Base-by-base conservation (phyloP, 2,329 filamentous ascomycete genomes). In the Lachnellula hyalina region DNA sequence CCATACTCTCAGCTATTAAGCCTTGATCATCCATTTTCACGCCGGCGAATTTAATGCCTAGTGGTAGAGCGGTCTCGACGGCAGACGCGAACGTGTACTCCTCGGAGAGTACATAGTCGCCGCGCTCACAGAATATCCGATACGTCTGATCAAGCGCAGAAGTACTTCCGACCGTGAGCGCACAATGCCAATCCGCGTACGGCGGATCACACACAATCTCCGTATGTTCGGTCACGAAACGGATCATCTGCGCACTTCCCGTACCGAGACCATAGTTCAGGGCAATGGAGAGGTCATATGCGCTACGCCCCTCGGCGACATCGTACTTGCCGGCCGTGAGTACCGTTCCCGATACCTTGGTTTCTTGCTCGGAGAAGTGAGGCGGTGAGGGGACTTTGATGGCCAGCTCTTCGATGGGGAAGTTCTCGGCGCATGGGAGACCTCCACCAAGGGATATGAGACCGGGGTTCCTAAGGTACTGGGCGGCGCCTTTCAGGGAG, bases 361-460 rank as follows among this genome's bases (percentile, higher is more conserved):
- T 85, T 52, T 86, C 85, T 32, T 79, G 73, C 63, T 92, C 87
- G 5, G 84, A 83, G 70, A 94, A 96, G 57, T 82, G 73, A 5
- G 86, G 84, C 15, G 83, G 74, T 1, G 74, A 73, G 15, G 91
- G 90, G 1, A 95, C 83, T 63, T 86, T 89, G 72, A 96, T 73
- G 60, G 79, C 80, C 49, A 97, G 72, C 61, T 87, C 80, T 61
- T 93, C 85, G 65, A 97, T 85, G n/a, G 94, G 94, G 67, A 99
- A 99, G 73, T 95, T 90, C 70, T 93, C 86, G 57, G 89, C 83
- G 14, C 90, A 92, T 4, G 94, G 94, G 19, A 99, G 76, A 3
- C 94, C 94, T 50, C 94, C 94, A 53, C 94, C 94, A 1, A 99
- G 84, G 1, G 91, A 96, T 68, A 99, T 94, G 56, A 96, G 74